phyloP scores from a whole-genome alignment of 116 monocot genomes.

The Posidonia oceanica region DNA sequence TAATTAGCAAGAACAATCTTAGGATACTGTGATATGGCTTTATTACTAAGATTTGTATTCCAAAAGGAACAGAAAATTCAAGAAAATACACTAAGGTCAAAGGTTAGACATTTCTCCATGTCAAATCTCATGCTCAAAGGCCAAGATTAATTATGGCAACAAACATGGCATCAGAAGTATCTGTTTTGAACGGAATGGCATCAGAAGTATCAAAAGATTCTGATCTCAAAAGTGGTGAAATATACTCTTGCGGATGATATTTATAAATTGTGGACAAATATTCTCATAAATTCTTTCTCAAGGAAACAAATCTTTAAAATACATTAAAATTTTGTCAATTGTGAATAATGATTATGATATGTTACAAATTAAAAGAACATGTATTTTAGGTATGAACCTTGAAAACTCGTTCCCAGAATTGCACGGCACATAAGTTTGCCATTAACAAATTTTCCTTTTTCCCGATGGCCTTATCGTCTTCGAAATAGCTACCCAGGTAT shows the following conservation, averaged over 20 bases:
- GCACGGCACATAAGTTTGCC: conserved; percentile 68
- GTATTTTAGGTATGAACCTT: conserved; percentile 28
- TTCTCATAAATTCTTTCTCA: background rate
- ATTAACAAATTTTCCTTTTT: conserved; percentile 55
- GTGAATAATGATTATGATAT: background rate
- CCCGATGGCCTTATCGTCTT: conserved; percentile 15
- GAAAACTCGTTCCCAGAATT: conserved; percentile 74
- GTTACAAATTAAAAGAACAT: background rate
- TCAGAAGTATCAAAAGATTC: background rate
- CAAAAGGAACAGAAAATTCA: too few relatives aligned
- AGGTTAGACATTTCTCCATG: too few relatives aligned
- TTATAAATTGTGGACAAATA: too few relatives aligned
- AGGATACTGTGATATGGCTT: too few relatives aligned
- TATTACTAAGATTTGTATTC: too few relatives aligned
- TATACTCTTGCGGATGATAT: too few relatives aligned
- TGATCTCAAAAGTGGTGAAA: too few relatives aligned
- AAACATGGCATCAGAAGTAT: background rate
- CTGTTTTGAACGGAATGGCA: background rate
- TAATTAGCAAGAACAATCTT: too few relatives aligned
- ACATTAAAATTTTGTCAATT: background rate
- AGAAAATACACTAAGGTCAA: too few relatives aligned
- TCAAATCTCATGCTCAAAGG: too few relatives aligned
- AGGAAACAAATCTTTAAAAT: background rate
- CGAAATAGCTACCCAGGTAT: conserved; percentile 46
- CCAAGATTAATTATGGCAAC: too few relatives aligned